phyloP scores from a whole-genome alignment of 148 eudicot genomes.

The Pharnaceum exiguum region DNA sequence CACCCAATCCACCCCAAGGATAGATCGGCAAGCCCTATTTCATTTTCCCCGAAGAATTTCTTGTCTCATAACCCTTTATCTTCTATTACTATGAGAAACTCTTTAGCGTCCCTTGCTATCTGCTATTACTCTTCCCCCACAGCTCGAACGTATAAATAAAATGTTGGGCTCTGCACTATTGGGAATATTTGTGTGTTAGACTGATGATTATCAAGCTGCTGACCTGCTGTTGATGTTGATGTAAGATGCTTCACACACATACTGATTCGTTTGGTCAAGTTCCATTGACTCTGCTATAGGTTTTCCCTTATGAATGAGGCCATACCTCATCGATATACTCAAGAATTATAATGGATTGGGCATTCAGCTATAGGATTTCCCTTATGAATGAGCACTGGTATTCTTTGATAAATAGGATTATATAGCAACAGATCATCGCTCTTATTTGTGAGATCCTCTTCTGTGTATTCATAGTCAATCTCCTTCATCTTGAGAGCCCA shows the following conservation, averaged over 20 bases:
- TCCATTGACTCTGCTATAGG: background rate
- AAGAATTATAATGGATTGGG: conserved; percentile 15
- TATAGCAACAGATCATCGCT: conserved; percentile 22
- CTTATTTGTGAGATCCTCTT: conserved; percentile 20
- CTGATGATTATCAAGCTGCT: background rate
- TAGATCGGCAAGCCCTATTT: conserved; percentile 19
- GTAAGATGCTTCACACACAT: background rate
- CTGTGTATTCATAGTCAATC: conserved; percentile 9
- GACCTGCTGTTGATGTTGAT: background rate
- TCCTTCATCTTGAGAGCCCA: conserved; percentile 31
- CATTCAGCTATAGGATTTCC: conserved; percentile 13
- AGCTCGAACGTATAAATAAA: conserved; percentile 22
- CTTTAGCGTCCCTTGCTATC: conserved; percentile 21
- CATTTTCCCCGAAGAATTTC: conserved; percentile 17
- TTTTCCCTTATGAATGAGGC: conserved; percentile 23
- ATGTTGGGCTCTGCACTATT: conserved; percentile 18
- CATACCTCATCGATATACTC: conserved; percentile 26
- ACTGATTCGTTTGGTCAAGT: background rate
- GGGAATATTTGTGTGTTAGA: background rate
- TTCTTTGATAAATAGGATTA: conserved; percentile 20
- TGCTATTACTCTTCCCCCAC: conserved; percentile 25
- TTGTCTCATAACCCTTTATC: conserved; percentile 17
- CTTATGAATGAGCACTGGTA: conserved; percentile 22
- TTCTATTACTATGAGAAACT: conserved; percentile 16
- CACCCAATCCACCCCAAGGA: conserved; percentile 25